Conservation (phyloP, 2,329 filamentous ascomycete species). For the Elsinoe batatas region DNA sequence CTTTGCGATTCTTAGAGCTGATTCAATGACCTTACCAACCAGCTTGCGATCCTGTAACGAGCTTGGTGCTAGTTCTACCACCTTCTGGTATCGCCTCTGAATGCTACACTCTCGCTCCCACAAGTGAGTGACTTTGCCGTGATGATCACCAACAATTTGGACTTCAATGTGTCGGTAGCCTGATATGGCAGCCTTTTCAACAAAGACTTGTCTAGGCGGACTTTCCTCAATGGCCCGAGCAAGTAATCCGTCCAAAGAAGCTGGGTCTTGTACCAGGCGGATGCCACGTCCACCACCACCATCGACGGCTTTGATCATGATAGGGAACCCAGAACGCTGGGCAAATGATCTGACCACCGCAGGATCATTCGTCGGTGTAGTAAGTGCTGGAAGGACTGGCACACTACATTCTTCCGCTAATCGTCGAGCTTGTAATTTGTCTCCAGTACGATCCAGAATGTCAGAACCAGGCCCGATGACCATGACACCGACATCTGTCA, state of each 20-base stretch:
- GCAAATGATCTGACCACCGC: conserved; percentile 49
- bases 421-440: conserved; percentile 45
- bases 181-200: conserved; percentile 52
- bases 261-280: conserved; percentile 40
- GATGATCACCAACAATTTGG: conserved; percentile 50
- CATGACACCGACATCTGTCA: conserved; percentile 35
- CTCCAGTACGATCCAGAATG: conserved; percentile 45
- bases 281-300: conserved; percentile 54
- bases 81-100: conserved; percentile 51
- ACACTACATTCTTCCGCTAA: conserved; percentile 44
- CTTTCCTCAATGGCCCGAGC: conserved; percentile 48
- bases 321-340: conserved; percentile 40
- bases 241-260: conserved; percentile 35
- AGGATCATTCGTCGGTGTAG: conserved; percentile 33
- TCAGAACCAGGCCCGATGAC: conserved; percentile 50
- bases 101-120: conserved; percentile 54
- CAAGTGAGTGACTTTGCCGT: conserved; percentile 43
- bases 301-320: conserved; percentile 57
- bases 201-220: conserved; percentile 48
- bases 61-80: conserved; percentile 51
- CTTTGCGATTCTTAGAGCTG: conserved; percentile 44
- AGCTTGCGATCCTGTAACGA: conserved; percentile 37
- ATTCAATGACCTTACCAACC: conserved; percentile 42
- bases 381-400: conserved; percentile 42
- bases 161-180: conserved; percentile 54